Conservation (phyloP, 2,329 filamentous ascomycete genomes). For the Fusarium mangiferae region DNA sequence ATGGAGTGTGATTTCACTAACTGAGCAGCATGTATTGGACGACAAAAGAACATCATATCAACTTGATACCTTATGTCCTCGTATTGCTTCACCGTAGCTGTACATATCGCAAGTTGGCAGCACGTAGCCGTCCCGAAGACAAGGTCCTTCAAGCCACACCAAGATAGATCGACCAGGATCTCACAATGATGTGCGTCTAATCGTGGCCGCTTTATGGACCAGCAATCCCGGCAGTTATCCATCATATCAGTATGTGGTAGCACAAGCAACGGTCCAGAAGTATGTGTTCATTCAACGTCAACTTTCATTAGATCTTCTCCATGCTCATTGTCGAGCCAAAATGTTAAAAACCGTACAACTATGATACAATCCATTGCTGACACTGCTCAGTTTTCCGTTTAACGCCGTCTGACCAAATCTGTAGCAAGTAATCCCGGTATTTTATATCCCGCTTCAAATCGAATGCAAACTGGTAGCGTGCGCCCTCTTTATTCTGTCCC, state of each 20-base stretch:
- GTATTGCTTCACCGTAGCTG: constrained; percentile 14
- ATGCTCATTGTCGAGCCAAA: background rate
- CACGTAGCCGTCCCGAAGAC: constrained; percentile 31
- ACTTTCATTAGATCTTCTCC: constrained; percentile 7
- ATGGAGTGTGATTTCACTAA: background rate
- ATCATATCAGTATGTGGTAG: background rate
- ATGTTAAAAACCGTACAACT: constrained; percentile 2
- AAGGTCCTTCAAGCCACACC: constrained; percentile 30
- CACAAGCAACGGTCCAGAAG: background rate
- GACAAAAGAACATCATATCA: background rate
- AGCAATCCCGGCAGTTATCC: background rate
- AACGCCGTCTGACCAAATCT: constrained; percentile 9
- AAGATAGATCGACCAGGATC: constrained; percentile 5
- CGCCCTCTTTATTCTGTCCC: constrained; percentile 35
- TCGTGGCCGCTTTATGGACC: background rate
- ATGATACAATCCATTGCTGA: constrained; percentile 18
- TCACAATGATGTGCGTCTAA: background rate
- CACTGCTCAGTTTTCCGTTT: constrained; percentile 5
- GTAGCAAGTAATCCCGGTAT: background rate
- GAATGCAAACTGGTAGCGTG: background rate
- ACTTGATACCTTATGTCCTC: constrained; percentile 15
- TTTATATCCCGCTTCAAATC: constrained; percentile 3
- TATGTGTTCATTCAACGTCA: background rate
- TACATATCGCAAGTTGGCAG: constrained; percentile 12
- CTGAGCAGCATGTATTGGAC: background rate